phyloP scores from a whole-genome alignment of 345 rosid species.

The Syzygium grande region DNA sequence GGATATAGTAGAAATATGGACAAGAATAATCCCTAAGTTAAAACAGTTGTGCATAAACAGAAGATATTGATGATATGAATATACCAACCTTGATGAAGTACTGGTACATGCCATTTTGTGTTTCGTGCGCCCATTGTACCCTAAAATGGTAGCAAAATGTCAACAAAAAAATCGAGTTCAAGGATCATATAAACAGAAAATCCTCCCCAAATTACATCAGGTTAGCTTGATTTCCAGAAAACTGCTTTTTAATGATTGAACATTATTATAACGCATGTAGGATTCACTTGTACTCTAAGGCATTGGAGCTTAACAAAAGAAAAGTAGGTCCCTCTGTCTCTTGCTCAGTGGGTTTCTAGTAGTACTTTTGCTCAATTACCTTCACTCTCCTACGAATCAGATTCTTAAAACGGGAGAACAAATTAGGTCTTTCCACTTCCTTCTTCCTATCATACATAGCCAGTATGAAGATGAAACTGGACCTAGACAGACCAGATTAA shows the following conservation, averaged over 20 bases:
- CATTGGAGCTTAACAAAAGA: background rate
- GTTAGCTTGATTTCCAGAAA: background rate
- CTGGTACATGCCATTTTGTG: conserved; percentile 52
- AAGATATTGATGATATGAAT: background rate
- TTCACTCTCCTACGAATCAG: background rate
- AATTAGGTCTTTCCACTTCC: background rate
- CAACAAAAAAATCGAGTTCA: background rate
- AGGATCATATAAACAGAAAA: background rate
- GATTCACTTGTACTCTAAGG: background rate
- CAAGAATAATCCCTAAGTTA: background rate
- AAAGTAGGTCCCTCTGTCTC: background rate
- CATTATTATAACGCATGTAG: background rate
- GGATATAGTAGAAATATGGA: background rate
- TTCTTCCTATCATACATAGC: background rate
- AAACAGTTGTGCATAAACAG: background rate
- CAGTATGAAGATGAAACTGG: background rate
- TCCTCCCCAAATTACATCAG: background rate
- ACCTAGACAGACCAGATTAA: background rate
- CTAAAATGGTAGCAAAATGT: conserved; percentile 19
- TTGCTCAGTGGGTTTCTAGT: background rate
- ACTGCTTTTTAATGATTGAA: background rate
- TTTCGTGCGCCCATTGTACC: conserved; percentile 50
- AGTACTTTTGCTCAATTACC: background rate
- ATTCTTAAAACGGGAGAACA: background rate
- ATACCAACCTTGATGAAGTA: conserved; percentile 63